A percentile compares a stretch with the other conserved stretches of the same genome.
Evolutionary conservation across 1,139 yeast genomes (phyloP).

Genomic region (Yamadazyma trypodendri): DNA sequence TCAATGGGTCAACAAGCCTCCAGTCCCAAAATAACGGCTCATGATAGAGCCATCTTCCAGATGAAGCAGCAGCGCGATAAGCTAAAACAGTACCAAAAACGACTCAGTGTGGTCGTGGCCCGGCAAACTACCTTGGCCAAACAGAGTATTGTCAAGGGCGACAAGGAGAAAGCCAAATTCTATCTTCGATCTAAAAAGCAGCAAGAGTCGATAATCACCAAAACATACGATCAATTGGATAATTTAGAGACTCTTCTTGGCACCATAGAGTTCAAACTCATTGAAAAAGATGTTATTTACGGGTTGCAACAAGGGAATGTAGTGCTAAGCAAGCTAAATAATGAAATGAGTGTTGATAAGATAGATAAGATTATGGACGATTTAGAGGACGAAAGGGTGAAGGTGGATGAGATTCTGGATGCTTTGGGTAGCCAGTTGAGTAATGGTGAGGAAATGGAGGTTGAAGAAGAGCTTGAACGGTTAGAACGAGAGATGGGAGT

Average conservation of each 20-base stretch:
- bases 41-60: conserved; percentile 83
- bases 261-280: conserved; percentile 82
- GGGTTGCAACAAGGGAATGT: conserved; percentile 81
- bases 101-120: conserved; percentile 53
- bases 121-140: conserved; percentile 61
- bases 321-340: conserved; percentile 70
- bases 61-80: conserved; percentile 87
- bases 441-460: conserved; percentile 60
- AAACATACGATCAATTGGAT: conserved; percentile 74
- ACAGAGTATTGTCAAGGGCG: conserved; percentile 52
- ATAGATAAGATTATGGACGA: conserved; percentile 87
- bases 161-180: conserved; percentile 61
- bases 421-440: conserved; percentile 49
- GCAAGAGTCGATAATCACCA: conserved; percentile 66
- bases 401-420: conserved; percentile 66
- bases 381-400: conserved; percentile 73
- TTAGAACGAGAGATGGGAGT: conserved; percentile 45
- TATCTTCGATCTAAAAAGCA: conserved; percentile 77
- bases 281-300: conserved; percentile 79
- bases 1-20: conserved; percentile 50
- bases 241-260: conserved; percentile 72
- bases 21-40: conserved; percentile 65
- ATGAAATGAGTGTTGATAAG: conserved; percentile 72
- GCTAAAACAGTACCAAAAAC: conserved; percentile 69
- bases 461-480: conserved; percentile 59